Evolutionary conservation across 805 yeast species (phyloP), one percentile per base, ranked within the genome.

Genomic region (Candida pseudofarinosa): DNA sequence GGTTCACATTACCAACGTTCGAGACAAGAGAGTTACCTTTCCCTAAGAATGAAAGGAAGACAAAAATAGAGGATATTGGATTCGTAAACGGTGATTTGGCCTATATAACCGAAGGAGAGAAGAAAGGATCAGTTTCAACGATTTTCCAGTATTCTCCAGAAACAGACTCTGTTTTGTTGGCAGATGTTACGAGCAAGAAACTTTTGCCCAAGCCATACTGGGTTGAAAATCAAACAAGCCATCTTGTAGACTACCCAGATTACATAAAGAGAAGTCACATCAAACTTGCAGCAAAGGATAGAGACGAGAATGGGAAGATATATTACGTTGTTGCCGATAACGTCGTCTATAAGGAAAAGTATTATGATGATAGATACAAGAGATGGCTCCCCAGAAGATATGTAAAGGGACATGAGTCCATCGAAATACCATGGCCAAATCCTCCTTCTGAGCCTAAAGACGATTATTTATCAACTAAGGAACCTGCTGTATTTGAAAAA

Each of bases 361-460:
- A 85, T 58, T 91, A 77, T 61, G 96, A 89, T 57, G 79, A 77
- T 36, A 79, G 83, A 51, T 81, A 83, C 62, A 83, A 82, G 58
- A 73, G 73, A 54, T 77, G 83, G 74, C 65, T 88, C 69, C 95
- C 95, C 23, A 79, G 78, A 45, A 79, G 98, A 63, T 78, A 80
- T 52, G 88, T 90, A 19, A 77, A 76, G 49, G 81, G 85, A 51
- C 82, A 84, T 53, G 79, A 76, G 34, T 76, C 80, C 40, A 68
- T 88, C 41, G 77, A 81, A 48, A 81, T 90, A 39, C 97, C 97
- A 41, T 91, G 96, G 95, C 97, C 97, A 32, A 76, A 78, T 52
- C 90, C 93, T 1, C 64, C 69, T 14, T 46, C 48, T 15, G 80
- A 73, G 23, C 50, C 61, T 0, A 77, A 77, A 48, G 88, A 82